Percentiles rank a stretch among this genome's conserved stretches.
Conservation (phyloP, 192 early-diverging fungal species). For the Backusella tarrabulga region DNA sequence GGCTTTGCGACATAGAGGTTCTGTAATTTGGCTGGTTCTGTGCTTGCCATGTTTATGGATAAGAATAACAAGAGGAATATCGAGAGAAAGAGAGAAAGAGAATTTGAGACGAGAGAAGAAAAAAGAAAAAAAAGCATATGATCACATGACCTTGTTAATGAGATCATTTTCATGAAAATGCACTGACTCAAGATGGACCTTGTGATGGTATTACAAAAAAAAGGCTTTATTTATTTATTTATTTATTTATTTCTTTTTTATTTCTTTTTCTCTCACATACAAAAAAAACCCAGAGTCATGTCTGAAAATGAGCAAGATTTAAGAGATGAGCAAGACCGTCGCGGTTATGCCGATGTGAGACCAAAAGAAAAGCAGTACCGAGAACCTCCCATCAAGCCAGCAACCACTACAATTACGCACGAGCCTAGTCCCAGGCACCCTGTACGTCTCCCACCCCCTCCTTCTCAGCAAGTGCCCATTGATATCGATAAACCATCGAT, state of each 20-base stretch:
- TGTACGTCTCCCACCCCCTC: neutral
- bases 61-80: neutral
- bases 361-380: neutral
- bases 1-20: slow-evolving; percentile 38
- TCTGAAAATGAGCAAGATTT: neutral
- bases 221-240: neutral
- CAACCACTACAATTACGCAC: neutral
- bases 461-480: neutral
- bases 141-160: neutral
- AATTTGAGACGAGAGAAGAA: neutral
- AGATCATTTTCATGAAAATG: neutral
- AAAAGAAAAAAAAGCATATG: neutral
- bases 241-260: too few species aligned
- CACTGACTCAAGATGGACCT: neutral
- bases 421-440: neutral
- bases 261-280: too few species aligned
- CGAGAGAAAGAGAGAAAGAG: neutral
- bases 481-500: neutral
- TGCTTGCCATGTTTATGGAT: neutral
- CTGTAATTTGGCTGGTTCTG: neutral
- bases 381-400: neutral
- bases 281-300: neutral
- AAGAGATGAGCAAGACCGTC: slow-evolving; percentile 3
- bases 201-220: slow-evolving; percentile 1
- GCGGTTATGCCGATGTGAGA: neutral